Percentiles rank a stretch among this genome's conserved stretches.
These are phyloP conservation scores for Lactifluus subvellereus DNA, from an alignment of 768 basidiomycete genomes.

Conservation along the genomic window DNA sequence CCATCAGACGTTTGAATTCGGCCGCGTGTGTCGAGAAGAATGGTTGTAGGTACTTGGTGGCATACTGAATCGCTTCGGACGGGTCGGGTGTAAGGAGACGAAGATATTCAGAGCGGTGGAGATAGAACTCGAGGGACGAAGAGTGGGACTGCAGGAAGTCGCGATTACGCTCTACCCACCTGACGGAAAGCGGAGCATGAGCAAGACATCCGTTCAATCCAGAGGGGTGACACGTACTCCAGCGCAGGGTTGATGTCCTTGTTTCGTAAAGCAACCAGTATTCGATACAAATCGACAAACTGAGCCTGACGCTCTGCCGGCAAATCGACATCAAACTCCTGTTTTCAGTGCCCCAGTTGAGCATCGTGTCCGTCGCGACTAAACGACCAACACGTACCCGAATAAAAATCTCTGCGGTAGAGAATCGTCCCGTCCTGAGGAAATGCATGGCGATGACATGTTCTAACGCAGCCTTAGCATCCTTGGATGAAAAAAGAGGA, in stretches of 20 bases:
- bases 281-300: slow-evolving; percentile 66
- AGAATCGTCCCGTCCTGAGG: slow-evolving; percentile 75
- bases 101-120: slow-evolving; percentile 89
- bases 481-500: slow-evolving; percentile 56
- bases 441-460: slow-evolving; percentile 70
- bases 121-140: slow-evolving; percentile 82
- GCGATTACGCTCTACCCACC: slow-evolving; percentile 72
- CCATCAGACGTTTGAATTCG: slow-evolving; percentile 67
- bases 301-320: slow-evolving; percentile 44
- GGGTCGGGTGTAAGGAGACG: slow-evolving; percentile 60
- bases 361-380: neutral
- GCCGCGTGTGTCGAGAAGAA: slow-evolving; percentile 56
- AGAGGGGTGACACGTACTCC: slow-evolving; percentile 43
- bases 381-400: slow-evolving; percentile 41
- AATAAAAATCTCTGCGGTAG: slow-evolving; percentile 68
- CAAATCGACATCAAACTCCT: slow-evolving; percentile 68
- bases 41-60: slow-evolving; percentile 53
- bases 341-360: slow-evolving; percentile 7
- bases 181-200: slow-evolving; percentile 31
- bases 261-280: slow-evolving; percentile 58
- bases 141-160: slow-evolving; percentile 59
- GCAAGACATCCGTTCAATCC: slow-evolving; percentile 1
- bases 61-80: slow-evolving; percentile 68
- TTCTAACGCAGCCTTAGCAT: slow-evolving; percentile 58
- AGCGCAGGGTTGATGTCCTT: slow-evolving; percentile 73